phyloP scores from a whole-genome alignment of 2,329 filamentous ascomycete genomes.

The Aspergillus sp. region DNA sequence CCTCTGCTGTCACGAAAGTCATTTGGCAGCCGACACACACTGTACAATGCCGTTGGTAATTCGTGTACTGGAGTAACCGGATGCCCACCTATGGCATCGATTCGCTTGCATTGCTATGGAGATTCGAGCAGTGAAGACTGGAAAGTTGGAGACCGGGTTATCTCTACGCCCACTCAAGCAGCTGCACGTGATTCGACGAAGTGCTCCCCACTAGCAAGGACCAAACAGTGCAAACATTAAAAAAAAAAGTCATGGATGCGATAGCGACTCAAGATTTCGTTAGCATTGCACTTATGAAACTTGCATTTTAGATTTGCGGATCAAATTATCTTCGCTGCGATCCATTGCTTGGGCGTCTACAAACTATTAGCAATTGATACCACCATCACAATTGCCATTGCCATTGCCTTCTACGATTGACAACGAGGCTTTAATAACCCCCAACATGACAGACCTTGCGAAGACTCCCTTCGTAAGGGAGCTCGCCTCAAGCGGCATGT shows the following conservation, averaged over 20 bases:
- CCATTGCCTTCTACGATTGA: background rate
- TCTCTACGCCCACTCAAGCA: too few relatives aligned
- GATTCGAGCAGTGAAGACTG: background rate
- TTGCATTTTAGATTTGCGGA: background rate
- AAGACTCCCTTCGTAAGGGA: slow-evolving; percentile 74
- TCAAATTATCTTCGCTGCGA: background rate
- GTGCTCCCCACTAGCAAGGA: background rate
- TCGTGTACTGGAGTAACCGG: too few relatives aligned
- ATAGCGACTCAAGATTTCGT: background rate
- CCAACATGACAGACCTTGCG: slow-evolving; percentile 40
- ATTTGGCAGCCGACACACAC: too few relatives aligned
- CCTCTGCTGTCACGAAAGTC: too few relatives aligned
- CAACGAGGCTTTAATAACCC: background rate
- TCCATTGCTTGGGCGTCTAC: background rate
- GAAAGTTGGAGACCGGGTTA: background rate
- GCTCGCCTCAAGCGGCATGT: slow-evolving; percentile 75
- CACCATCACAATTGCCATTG: background rate
- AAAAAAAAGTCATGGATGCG: slow-evolving; percentile 19
- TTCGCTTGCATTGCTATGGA: background rate
- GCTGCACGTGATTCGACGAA: background rate
- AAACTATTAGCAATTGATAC: background rate
- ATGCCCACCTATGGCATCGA: too few relatives aligned
- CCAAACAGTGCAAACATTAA: slow-evolving; percentile 18
- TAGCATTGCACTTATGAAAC: background rate
- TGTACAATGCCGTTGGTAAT: too few relatives aligned